A percentile compares a stretch with the other conserved stretches of the same genome.
phyloP scores from a whole-genome alignment of 192 early-diverging fungal species.

The Phlyctochytrium bullatum region DNA sequence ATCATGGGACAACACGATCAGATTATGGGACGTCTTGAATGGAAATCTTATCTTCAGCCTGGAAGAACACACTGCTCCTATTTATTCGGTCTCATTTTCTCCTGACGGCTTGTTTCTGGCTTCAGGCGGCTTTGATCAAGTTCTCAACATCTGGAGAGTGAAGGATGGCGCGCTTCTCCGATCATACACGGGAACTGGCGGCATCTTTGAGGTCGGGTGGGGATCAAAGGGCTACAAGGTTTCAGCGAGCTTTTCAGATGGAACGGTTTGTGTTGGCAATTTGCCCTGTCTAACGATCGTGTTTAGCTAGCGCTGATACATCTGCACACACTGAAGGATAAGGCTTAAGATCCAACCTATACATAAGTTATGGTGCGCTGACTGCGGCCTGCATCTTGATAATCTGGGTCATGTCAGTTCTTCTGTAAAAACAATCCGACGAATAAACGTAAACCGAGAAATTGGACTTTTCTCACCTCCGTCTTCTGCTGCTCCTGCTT shows the following conservation, averaged over 20 bases:
- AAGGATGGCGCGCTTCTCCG: conserved; percentile 25
- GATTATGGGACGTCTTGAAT: conserved; percentile 81
- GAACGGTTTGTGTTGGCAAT: conserved; percentile 21
- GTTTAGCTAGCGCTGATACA: conserved; percentile 11
- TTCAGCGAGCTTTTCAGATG: conserved; percentile 24
- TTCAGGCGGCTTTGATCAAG: conserved; percentile 73
- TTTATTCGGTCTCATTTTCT: conserved; percentile 74
- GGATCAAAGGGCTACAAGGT: conserved; percentile 29
- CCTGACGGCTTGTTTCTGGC: conserved; percentile 73
- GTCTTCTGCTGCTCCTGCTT: conserved; percentile 82
- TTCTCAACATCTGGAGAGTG: conserved; percentile 72
- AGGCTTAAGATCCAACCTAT: too few species aligned
- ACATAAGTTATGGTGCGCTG: too few species aligned
- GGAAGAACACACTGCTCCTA: conserved; percentile 65
- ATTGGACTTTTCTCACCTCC: conserved; percentile 56
- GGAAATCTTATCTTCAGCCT: conserved; percentile 67
- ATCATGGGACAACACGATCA: conserved; percentile 77
- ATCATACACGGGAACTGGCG: conserved; percentile 18
- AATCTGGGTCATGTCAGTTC: background rate
- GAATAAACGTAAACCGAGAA: background rate
- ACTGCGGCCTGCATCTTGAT: too few species aligned
- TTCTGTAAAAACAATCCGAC: background rate
- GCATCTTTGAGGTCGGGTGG: conserved; percentile 33
- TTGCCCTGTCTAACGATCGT: background rate
- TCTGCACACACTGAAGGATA: background rate